These are phyloP conservation scores for Aspergillus leporis DNA, from an alignment of 495 filamentous ascomycete species.

Conservation along the genomic window DNA sequence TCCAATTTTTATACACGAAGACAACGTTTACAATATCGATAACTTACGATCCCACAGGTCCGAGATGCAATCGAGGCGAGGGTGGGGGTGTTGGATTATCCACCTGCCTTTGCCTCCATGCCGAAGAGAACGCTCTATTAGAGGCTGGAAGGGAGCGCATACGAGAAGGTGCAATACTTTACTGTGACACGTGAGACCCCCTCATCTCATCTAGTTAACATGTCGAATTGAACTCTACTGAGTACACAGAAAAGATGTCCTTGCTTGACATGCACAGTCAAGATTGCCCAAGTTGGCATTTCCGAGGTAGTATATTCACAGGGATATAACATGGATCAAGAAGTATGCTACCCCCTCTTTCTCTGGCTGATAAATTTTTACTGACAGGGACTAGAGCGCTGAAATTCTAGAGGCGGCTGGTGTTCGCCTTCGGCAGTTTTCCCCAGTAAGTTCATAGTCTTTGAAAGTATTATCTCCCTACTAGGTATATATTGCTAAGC, in stretches of 20 bases:
- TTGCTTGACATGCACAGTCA: constrained; percentile 97
- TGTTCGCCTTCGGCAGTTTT: constrained; percentile 77
- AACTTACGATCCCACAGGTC: constrained; percentile 40
- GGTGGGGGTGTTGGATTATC: constrained; percentile 71
- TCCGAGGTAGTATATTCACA: constrained; percentile 92
- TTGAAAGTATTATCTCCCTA: not conserved
- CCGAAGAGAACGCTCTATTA: constrained; percentile 93
- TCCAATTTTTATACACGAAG: not conserved
- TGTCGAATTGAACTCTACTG: not conserved
- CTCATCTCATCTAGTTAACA: constrained; percentile 5
- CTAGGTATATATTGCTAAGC: constrained; percentile 14
- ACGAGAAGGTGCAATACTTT: constrained; percentile 73
- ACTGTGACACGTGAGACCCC: constrained; percentile 77
- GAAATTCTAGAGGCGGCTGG: constrained; percentile 73
- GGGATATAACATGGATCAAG: constrained; percentile 88
- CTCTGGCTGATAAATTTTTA: not conserved
- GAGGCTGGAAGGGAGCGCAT: constrained; percentile 93
- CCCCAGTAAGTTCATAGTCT: constrained; percentile 58
- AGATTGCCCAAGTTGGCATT: constrained; percentile 95
- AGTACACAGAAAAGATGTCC: constrained; percentile 61
- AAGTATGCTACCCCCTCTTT: constrained; percentile 34
- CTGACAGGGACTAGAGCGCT: constrained; percentile 58
- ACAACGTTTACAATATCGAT: not conserved
- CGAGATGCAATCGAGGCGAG: constrained; percentile 75
- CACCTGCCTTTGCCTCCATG: constrained; percentile 93